These are phyloP conservation scores for Rhodotorula sp. DNA, from an alignment of 1,284 basidiomycete genomes.

Conservation along the genomic window DNA sequence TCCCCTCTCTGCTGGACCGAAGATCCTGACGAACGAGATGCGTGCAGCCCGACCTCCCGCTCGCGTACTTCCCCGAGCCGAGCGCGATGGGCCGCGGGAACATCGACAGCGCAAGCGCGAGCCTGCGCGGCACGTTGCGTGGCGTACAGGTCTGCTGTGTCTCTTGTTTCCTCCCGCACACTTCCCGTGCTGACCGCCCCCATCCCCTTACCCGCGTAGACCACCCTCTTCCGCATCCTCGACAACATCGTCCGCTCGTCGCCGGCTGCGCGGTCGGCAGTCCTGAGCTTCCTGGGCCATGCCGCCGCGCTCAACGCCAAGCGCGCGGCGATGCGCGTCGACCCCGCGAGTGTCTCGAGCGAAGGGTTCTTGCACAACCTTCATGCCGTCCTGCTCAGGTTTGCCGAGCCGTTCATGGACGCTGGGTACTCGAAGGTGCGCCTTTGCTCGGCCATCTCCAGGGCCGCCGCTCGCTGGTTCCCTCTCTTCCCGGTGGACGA, in stretches of 20 bases:
- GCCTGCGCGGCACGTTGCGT: constrained; percentile 75
- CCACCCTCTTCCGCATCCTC: constrained; percentile 82
- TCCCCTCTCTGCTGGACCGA: neutral
- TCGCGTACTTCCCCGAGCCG: constrained; percentile 79
- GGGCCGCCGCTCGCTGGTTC: neutral
- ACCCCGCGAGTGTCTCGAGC: constrained; percentile 78
- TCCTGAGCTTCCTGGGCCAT: constrained; percentile 79
- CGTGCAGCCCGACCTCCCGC: constrained; percentile 69
- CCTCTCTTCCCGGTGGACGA: neutral
- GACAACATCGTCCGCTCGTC: constrained; percentile 84
- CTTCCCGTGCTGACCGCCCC: constrained; percentile 15
- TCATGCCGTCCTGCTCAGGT: constrained; percentile 75
- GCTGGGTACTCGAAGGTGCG: constrained; percentile 79
- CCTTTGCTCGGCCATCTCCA: neutral
- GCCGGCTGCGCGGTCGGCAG: constrained; percentile 74
- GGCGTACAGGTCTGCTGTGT: constrained; percentile 67
- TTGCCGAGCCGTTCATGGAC: constrained; percentile 98
- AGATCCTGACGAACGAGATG: neutral
- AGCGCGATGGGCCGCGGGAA: constrained; percentile 72
- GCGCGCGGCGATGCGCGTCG: constrained; percentile 89
- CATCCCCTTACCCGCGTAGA: constrained; percentile 53
- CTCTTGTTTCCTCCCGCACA: neutral
- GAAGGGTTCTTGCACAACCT: constrained; percentile 94
- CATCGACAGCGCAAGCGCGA: constrained; percentile 79
- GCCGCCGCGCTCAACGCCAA: constrained; percentile 76